A percentile compares a stretch with the other conserved stretches of the same genome.
Evolutionary conservation across 139 green algal genomes (phyloP).

Genomic region (Spirogloea muscicola): DNA sequence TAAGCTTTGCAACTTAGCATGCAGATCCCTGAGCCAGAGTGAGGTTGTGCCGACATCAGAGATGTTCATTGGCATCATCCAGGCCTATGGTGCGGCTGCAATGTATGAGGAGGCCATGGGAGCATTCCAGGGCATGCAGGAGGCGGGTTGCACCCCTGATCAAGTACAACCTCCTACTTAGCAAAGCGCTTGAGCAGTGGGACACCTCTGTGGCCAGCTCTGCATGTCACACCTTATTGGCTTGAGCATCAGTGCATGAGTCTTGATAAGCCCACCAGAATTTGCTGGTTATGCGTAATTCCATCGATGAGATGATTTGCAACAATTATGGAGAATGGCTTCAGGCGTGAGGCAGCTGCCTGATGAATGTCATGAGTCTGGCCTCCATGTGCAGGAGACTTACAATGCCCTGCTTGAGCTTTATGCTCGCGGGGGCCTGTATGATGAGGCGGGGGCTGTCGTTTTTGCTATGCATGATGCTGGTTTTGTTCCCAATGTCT

Average conservation of each 20-base stretch:
- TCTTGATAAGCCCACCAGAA: neutral
- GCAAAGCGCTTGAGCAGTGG: neutral
- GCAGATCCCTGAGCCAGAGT: neutral
- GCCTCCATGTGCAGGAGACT: neutral
- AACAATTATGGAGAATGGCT: neutral
- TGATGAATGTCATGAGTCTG: neutral
- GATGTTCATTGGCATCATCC: neutral
- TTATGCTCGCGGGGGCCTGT: neutral
- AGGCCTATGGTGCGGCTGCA: neutral
- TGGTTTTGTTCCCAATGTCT: neutral
- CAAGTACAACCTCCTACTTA: neutral
- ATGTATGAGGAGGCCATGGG: neutral
- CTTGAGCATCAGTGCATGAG: neutral
- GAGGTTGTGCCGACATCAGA: neutral
- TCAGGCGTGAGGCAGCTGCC: neutral
- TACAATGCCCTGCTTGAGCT: conserved; percentile 6
- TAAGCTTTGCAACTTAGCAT: too few relatives aligned
- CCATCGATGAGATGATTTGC: neutral
- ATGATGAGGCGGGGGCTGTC: neutral
- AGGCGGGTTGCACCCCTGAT: neutral
- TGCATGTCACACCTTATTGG: neutral
- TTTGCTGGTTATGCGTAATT: neutral
- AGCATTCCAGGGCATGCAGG: neutral
- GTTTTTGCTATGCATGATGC: neutral
- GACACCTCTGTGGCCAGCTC: neutral